Base-by-base conservation (phyloP, 192 early-diverging fungal genomes). In the Jimgerdemannia flammicorona region DNA sequence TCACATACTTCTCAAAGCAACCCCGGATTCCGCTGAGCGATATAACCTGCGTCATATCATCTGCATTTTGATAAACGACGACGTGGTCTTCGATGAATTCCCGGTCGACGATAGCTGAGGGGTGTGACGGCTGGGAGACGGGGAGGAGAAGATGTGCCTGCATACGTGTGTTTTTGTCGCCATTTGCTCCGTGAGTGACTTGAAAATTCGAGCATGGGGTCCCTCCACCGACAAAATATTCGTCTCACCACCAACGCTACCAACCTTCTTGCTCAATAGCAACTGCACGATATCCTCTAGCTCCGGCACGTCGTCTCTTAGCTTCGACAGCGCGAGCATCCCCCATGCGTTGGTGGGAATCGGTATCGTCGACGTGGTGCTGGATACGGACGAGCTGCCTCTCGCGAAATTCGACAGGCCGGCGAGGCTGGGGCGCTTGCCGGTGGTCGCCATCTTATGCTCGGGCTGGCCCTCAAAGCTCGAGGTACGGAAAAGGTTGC, bases 31-130 rank as follows among this genome's bases (percentile, higher is more conserved):
- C 81, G 43, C 77, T 79, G 0, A 82, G 72, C 3, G 81, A 67
- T 39, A 76, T 71, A 10, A 67, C 72, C 69, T 76, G 74, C 11
- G 69, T 54, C n/a, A 8, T 73, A 11, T 79, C 75, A 41, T 19
- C 17, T 0, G 49, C 59, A 43, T 64, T 74, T 41, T 69, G 67
- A 54, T 78, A 81, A 3, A 82, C 19, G 8, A 82, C 64, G 29
- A 74, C 66, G 69, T 82, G 81, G 40, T 78, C 77, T 42, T 79
- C 67, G 40, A 82, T 76, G 71, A 82, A 82, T 20, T 82, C 81
- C 49, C 77, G 70, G 75, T 82, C 81, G 41, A 82, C 74, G 44
- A 75, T 66, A 20, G 75, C 71, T 40, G 75, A 76, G 29, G 77
- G 75, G 69, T 74, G 73, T 3, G 71, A 75, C 29, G 81, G 81